phyloP scores from a whole-genome alignment of 2,329 filamentous ascomycete species.

The Stagonosporopsis chrysanthemi region DNA sequence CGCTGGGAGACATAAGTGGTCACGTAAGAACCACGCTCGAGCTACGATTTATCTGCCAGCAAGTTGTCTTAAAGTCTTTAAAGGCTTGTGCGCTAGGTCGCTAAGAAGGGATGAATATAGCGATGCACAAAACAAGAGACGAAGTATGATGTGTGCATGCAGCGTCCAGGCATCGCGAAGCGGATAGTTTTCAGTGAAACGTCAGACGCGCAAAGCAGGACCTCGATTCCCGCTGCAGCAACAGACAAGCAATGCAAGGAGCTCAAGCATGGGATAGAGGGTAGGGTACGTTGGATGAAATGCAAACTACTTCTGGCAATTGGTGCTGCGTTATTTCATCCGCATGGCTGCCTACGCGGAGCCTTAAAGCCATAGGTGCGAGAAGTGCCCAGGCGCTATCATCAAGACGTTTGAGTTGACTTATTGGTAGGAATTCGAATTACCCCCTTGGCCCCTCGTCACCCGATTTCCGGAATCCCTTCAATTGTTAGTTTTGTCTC shows the following conservation, averaged over 20 bases:
- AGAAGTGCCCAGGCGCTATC: not conserved
- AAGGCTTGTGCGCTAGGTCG: not conserved
- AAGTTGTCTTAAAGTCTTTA: too few relatives aligned
- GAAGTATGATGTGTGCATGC: constrained; percentile 10
- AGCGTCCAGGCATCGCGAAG: not conserved
- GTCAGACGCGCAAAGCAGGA: not conserved
- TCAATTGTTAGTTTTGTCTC: not conserved
- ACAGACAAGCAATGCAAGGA: not conserved
- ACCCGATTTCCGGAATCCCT: not conserved
- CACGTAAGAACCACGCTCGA: too few relatives aligned
- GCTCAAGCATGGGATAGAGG: not conserved
- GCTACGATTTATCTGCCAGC: too few relatives aligned
- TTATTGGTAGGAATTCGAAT: not conserved
- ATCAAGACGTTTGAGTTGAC: not conserved
- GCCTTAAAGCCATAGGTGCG: not conserved
- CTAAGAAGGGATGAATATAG: too few relatives aligned
- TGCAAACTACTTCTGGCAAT: too few relatives aligned
- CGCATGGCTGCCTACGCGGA: not conserved
- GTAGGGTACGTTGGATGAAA: too few relatives aligned
- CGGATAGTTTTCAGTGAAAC: not conserved
- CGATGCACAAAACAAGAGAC: not conserved
- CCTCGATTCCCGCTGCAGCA: not conserved
- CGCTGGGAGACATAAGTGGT: too few relatives aligned
- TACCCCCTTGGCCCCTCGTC: not conserved
- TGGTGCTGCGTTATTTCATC: too few relatives aligned